Percentiles rank a stretch among this genome's conserved stretches.
Evolutionary conservation across 768 basidiomycete species (phyloP).

Genomic region (Amanita phalloides): DNA sequence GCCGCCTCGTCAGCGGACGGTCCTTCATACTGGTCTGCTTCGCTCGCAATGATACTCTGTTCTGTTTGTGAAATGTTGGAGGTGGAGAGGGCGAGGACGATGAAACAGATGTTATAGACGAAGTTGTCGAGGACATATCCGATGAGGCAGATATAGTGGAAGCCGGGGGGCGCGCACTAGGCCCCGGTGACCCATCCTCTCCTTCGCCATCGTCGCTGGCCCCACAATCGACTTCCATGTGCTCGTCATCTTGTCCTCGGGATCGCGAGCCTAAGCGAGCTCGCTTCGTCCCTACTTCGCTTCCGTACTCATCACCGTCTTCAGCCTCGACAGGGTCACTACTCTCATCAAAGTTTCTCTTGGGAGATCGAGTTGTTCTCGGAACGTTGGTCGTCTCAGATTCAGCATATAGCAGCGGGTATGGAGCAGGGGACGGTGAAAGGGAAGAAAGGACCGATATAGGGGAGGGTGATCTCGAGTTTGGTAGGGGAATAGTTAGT

Average conservation of each 20-base stretch:
- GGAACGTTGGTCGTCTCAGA: not conserved
- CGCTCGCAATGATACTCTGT: slow-evolving; percentile 2
- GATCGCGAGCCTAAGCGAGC: not conserved
- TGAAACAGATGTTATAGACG: slow-evolving; percentile 13
- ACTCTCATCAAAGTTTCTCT: slow-evolving; percentile 6
- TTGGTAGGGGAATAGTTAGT: slow-evolving; percentile 6
- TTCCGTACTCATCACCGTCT: slow-evolving; percentile 3
- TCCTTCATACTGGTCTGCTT: slow-evolving; percentile 13
- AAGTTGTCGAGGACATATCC: slow-evolving; percentile 11
- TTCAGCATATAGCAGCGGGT: slow-evolving; percentile 1
- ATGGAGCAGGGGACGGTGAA: slow-evolving; percentile 7
- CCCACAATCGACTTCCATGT: slow-evolving; percentile 12
- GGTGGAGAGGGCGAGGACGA: slow-evolving; percentile 17
- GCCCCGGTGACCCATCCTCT: slow-evolving; percentile 9
- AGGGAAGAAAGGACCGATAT: slow-evolving; percentile 5
- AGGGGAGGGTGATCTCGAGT: slow-evolving; percentile 9
- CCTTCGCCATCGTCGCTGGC: slow-evolving; percentile 5
- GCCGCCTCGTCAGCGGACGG: slow-evolving; percentile 48
- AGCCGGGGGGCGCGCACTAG: slow-evolving; percentile 8
- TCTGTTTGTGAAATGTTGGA: slow-evolving; percentile 5
- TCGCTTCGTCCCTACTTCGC: slow-evolving; percentile 4
- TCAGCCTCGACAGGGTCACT: not conserved
- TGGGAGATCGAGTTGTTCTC: slow-evolving; percentile 4
- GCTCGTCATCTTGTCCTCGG: not conserved
- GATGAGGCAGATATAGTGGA: slow-evolving; percentile 9